phyloP scores from a whole-genome alignment of 2,329 filamentous ascomycete genomes.

The Ascomycota sp. region DNA sequence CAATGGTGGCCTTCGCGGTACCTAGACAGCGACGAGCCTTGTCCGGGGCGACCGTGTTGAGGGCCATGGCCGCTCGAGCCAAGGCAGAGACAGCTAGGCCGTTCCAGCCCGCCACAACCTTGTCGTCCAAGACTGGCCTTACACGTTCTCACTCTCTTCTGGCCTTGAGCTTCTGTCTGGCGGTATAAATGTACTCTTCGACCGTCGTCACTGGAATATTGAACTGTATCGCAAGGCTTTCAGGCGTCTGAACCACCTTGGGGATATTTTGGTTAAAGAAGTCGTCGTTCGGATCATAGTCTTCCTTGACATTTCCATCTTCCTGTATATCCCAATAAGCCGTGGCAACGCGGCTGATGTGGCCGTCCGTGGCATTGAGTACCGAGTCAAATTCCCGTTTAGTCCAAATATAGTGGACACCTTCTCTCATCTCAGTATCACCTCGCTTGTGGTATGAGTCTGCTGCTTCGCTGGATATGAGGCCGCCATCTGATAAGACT shows the following conservation, averaged over 20 bases:
- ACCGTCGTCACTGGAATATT: constrained; percentile 51
- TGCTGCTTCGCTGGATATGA: constrained; percentile 76
- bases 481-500: constrained; percentile 47
- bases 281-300: constrained; percentile 78
- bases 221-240: constrained; percentile 55
- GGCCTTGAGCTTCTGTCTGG: constrained; percentile 45
- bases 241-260: constrained; percentile 44
- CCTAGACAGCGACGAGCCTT: constrained; percentile 39
- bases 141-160: constrained; percentile 57
- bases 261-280: constrained; percentile 89
- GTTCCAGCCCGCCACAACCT: constrained; percentile 75
- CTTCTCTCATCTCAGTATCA: constrained; percentile 68
- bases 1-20: constrained; percentile 46
- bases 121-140: constrained; percentile 64
- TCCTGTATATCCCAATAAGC: constrained; percentile 68
- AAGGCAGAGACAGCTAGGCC: constrained; percentile 71
- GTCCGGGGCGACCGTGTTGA: constrained; percentile 38
- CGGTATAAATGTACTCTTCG: constrained; percentile 42
- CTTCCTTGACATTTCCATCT: constrained; percentile 67
- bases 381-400: constrained; percentile 65
- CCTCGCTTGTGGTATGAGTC: constrained; percentile 59
- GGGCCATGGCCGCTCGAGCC: constrained; percentile 49
- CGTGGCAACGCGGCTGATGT: constrained; percentile 54
- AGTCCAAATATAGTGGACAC: constrained; percentile 91
- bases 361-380: constrained; percentile 26